Evolutionary conservation across 768 basidiomycete species (phyloP), one percentile per base, ranked within the genome.

Genomic region (Daedalea quercina): DNA sequence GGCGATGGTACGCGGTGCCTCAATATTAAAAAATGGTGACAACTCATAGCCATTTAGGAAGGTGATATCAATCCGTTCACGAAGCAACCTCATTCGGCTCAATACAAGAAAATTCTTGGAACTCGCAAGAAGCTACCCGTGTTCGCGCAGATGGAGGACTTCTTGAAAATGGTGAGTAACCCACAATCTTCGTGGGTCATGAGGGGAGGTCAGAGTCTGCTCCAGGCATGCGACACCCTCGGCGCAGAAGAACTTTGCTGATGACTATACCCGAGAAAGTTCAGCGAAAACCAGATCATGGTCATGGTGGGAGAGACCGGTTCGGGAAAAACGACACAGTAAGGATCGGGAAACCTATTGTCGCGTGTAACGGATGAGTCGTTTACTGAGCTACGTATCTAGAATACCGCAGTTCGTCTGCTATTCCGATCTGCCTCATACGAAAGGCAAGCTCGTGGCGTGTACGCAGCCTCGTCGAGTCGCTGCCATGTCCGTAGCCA

Each of bases 321-420:
- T 9, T 88, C 91, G 24, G 94, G 94, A 31, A 97, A 95, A 75
- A 96, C 93, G 0, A 95, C 94, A 22, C 94, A 97, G 87, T 91
- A 66, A 67, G 89, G 45, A 9, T 22, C 25, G 20, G 44, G 19
- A 11, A 25, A 9, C 22, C 11, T 11, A 31, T 11, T 31, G 6
- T 11, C 28, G 6, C 11, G 28, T 31, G 6, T 31, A 11, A 4
- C 28, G 28, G 28, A 31, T 6, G 6, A 6, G 28, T 11, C 28
- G 6, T 31, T 31, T 31, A 62, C 55, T 37, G n/a, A 55, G 2
- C 4, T 4, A 56, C 28, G 11, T 59, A 51, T 57, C 33, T 65
- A 93, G 92, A 72, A 96, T 98, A 63, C 95, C 95, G 1, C 95
- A 98, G 68, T 96, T 97, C 62, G 94, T 94, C 41, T 88, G 86